Conservation (phyloP, 176 grass and related monocot species). For the Triticum turgidum region DNA sequence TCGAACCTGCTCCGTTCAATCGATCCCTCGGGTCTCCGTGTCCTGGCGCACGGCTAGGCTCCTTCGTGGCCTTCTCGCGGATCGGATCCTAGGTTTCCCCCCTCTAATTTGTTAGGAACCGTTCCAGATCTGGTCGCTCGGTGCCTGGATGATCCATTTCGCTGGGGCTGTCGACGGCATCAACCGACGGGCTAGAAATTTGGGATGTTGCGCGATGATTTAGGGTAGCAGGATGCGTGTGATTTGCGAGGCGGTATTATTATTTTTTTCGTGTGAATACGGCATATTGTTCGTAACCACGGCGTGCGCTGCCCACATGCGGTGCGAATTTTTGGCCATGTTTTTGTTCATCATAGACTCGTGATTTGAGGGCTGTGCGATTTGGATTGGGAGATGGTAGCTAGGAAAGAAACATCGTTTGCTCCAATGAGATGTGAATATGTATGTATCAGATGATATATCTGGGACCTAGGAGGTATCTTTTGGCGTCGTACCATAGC, state of each 20-base stretch:
- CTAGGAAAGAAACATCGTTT: neutral
- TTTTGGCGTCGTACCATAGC: neutral
- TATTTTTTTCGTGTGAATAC: neutral
- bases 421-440: neutral
- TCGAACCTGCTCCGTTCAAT: neutral
- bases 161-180: too few relatives aligned
- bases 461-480: neutral
- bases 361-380: neutral
- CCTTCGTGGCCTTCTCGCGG: neutral
- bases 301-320: neutral
- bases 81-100: neutral
- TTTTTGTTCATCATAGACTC: neutral
- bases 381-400: neutral
- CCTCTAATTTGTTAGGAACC: neutral
- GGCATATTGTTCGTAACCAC: neutral
- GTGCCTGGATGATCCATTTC: neutral
- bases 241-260: neutral
- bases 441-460: neutral
- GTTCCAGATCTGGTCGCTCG: constrained; percentile 16
- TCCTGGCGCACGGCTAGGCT: neutral
- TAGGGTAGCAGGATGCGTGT: neutral
- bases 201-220: neutral
- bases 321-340: neutral
- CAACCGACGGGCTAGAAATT: neutral
- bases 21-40: neutral